Percentiles rank a stretch among this genome's conserved stretches.
phyloP scores from a whole-genome alignment of 164 flowering plant species.

The Berberis vulgaris region DNA sequence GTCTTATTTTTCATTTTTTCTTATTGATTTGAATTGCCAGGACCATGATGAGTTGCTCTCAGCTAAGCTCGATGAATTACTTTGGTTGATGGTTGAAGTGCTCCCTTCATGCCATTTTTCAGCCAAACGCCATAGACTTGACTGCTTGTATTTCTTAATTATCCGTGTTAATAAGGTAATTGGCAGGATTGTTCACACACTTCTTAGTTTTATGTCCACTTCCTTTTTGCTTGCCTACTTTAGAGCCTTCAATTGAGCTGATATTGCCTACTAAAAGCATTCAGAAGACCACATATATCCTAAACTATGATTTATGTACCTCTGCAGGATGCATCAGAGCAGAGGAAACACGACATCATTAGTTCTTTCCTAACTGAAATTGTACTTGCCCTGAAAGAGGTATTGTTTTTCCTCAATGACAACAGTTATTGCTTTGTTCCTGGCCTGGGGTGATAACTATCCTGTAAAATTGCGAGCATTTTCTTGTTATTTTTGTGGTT shows the following conservation, averaged over 20 bases:
- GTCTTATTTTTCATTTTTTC: not conserved
- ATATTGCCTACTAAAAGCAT: not conserved
- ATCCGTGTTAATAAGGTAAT: constrained; percentile 61
- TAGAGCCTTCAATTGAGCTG: not conserved
- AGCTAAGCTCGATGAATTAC: constrained; percentile 50
- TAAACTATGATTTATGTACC: constrained; percentile 3
- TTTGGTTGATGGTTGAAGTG: constrained; percentile 60
- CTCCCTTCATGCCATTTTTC: constrained; percentile 79
- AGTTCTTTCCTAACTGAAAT: constrained; percentile 85
- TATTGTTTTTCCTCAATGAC: constrained; percentile 14
- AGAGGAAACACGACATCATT: constrained; percentile 34
- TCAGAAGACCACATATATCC: not conserved
- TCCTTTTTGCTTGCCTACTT: not conserved
- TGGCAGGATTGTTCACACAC: not conserved
- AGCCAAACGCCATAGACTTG: constrained; percentile 86
- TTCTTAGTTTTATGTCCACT: not conserved
- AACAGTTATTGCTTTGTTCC: not conserved
- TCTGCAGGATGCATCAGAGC: constrained; percentile 49
- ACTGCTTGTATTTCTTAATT: constrained; percentile 68
- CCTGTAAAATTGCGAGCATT: not conserved
- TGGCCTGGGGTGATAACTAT: not conserved
- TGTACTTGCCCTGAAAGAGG: constrained; percentile 93
- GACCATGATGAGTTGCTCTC: constrained; percentile 42
- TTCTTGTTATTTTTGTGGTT: too few relatives aligned
- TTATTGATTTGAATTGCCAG: constrained; percentile 32